Conservation (phyloP, 441 rosid genomes). For the Populus hybrid region DNA sequence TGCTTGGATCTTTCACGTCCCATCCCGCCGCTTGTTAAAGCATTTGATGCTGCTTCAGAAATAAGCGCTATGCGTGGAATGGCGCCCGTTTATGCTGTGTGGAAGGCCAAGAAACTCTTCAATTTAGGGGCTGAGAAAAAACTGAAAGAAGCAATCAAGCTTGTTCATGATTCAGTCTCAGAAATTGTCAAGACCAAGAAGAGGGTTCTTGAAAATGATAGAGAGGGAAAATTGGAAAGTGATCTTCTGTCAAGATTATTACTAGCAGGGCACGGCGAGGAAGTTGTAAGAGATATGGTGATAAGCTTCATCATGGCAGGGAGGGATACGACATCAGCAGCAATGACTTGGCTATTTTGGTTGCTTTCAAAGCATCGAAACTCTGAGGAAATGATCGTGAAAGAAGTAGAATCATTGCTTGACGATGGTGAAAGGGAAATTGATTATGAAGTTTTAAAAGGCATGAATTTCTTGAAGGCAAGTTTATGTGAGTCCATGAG, state of each 20-base stretch:
- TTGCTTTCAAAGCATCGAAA: conserved; percentile 39
- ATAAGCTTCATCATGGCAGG: conserved; percentile 85
- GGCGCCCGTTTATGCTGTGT: conserved; percentile 47
- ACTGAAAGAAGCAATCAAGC: conserved; percentile 42
- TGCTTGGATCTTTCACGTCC: conserved; percentile 40
- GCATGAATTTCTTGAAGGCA: conserved; percentile 59
- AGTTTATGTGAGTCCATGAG: conserved; percentile 79
- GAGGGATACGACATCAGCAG: conserved; percentile 77
- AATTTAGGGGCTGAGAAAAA: conserved; percentile 56
- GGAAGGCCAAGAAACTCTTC: conserved; percentile 59
- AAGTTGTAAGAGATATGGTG: conserved; percentile 62
- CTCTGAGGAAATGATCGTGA: conserved; percentile 30
- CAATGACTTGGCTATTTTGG: conserved; percentile 94
- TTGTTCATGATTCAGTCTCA: conserved; percentile 46
- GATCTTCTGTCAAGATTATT: conserved; percentile 69
- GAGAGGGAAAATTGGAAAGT: conserved; percentile 3
- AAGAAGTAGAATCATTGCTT: conserved; percentile 32
- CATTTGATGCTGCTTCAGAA: conserved; percentile 60
- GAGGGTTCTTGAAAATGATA: conserved; percentile 30
- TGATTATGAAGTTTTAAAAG: conserved; percentile 53
- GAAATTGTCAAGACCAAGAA: conserved; percentile 47
- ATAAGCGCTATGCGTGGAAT: conserved; percentile 59
- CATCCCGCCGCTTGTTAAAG: conserved; percentile 41
- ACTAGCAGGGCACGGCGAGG: conserved; percentile 45
- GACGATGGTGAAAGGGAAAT: conserved; percentile 20